Evolutionary conservation across 192 early-diverging fungal genomes (phyloP), one percentile per base, ranked within the genome.

Genomic region (Obelidium mucronatum): DNA sequence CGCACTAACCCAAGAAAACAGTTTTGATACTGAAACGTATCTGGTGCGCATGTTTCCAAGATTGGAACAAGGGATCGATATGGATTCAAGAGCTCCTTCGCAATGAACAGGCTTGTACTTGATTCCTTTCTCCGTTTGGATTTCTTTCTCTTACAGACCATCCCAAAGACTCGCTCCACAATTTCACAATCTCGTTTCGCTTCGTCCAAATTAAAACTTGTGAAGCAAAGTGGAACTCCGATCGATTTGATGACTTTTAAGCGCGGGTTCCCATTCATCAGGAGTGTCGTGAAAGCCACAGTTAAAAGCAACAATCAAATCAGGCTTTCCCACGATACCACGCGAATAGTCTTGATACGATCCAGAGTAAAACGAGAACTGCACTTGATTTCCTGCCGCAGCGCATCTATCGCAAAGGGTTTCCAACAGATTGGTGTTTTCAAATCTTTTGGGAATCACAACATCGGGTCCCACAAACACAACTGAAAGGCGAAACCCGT

Each of bases 11-110:
- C n/a, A n/a, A n/a, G n/a, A n/a, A n/a, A n/a, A n/a, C n/a, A 65
- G 39, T 65, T 65, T 17, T 40, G 63, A 37, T 40, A 65, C 63
- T 35, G 63, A 40, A 65, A 65, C 37, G 26, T 5, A 37, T 65
- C 63, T 35, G 13, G 33, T 22, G 11, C 63, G 13, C 63, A 40
- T 11, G 37, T 22, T 15, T 17, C 19, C 8, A 65, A 8, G 8
- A 65, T 28, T 39, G 63, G 63, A 5, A 65, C 63, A 5, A 65
- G 26, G 11, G 30, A 35, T 6, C 63, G 30, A 37, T 19, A 65
- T 26, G 30, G 30, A 26, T 65, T 65, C 63, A 65, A n/a, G n/a
- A n/a, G n/a, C n/a, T n/a, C n/a, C n/a, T n/a, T n/a, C n/a, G n/a
- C n/a, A n/a, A n/a, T n/a, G n/a, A n/a, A n/a, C n/a, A n/a, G n/a